Base-by-base conservation (phyloP, 768 basidiomycete species). In the Mycena galopus region DNA sequence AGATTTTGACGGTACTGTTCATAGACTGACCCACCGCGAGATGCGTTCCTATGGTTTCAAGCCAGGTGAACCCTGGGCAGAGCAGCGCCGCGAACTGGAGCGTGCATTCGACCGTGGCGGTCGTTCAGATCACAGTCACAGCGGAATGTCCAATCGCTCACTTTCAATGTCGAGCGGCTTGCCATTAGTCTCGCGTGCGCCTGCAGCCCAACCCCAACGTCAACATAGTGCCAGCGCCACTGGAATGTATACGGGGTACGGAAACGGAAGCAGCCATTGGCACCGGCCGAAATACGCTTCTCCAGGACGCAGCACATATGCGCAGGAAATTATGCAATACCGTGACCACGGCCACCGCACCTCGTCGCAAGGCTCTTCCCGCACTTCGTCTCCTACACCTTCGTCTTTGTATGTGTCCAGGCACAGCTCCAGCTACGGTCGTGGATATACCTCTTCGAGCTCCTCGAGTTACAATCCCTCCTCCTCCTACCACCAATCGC, bases 41-140 rank as follows among this genome's bases (percentile, higher is more conserved):
- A 73, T 81, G 73, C 70, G 79, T 47, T 73, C 80, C 4, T 80
- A 82, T 65, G 80, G 80, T 4, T 81, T 79, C 68, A 80, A 79
- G 65, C 76, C 77, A 32, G 79, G 80, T 14, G 75, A 80, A 29
- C 70, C 78, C 0, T 82, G 81, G 81, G 78, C 66, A 55, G 78
- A 80, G 14, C 79, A 81, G 44, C 79, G 79, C 33, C 79, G 80
- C 21, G 76, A 74, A 19, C 69, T 82, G 27, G 79, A 81, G 67
- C 70, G 74, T 11, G 75, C 78, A 51, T 79, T 82, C 51, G 63
- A 73, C 30, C 61, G 61, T 33, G 61, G 29, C 2, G 44, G 61
- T 33, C 67, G 60, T 23, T 32, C 51, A 56, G 39, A 62, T 55
- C 65, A 37, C 53, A 56, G 23, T 35, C 65, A 37, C 53, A 56